Evolutionary conservation across 805 yeast species (phyloP), one percentile per base, ranked within the genome.

Genomic region (Tetrapisispora fleetii): DNA sequence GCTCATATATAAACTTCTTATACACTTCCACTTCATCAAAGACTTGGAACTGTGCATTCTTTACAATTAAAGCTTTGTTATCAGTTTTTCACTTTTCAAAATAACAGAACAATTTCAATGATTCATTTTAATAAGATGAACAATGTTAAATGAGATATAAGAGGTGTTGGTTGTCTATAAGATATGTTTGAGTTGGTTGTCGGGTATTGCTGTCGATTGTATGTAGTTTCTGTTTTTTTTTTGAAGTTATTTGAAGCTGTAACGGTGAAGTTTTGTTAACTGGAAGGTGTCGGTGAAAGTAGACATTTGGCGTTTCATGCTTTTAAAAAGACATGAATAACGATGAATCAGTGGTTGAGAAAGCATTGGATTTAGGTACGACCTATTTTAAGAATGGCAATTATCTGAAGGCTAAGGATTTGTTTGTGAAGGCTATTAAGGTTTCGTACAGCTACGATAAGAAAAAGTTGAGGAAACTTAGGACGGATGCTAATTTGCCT

Each of bases 301-400:
- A 6, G 35, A 11, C 10, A 32, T 32, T n/a, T 32, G n/a, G 4
- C 4, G 21, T 36, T 36, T 19, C 11, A 36, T 28, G 17, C 8
- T 36, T 9, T 24, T 8, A 18, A 14, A 27, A 28, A 22, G 24
- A 22, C 10, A 39, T 37, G 43, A 37, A 32, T 21, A 32, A 19
- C 9, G 46, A 38, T 43, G 60, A 54, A 41, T 53, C 54, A n/a
- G 50, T 59, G 9, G 51, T 63, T 4, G 59, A 54, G 17, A 60
- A 55, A 45, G 67, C 67, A 2, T 24, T 63, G 27, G 58, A 56
- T 21, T 43, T 65, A 40, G 68, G 66, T 8, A 50, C 56, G 1
- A 55, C 52, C 2, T 62, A 55, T 43, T 63, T 59, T 45, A 56
- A 54, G 37, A 48, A 48, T 42, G 64, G 50, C 13, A 54, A 60